These are phyloP conservation scores for Avena insularis DNA, from an alignment of 176 grass and related monocot genomes.

Conservation along the genomic window DNA sequence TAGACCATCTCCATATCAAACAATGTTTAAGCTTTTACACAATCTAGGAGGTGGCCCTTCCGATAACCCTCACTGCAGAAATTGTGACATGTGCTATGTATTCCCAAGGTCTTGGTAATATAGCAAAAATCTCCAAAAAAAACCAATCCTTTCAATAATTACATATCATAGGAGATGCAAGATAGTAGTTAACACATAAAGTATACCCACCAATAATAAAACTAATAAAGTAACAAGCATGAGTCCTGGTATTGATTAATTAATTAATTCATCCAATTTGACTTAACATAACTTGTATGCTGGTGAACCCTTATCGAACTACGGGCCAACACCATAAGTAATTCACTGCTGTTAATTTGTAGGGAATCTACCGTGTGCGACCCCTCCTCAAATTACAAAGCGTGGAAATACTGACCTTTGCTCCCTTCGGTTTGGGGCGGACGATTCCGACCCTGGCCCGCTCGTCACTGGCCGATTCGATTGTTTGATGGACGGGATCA, in stretches of 20 bases:
- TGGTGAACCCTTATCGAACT: background rate
- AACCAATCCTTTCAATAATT: background rate
- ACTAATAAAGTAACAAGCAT: background rate
- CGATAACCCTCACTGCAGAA: slow-evolving; percentile 4
- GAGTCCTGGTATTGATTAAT: background rate
- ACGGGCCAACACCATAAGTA: background rate
- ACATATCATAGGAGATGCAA: background rate
- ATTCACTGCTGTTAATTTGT: slow-evolving; percentile 1
- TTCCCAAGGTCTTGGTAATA: background rate
- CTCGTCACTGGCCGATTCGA: slow-evolving; percentile 47
- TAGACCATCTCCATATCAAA: slow-evolving; percentile 14
- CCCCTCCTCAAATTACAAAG: background rate
- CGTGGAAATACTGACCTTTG: slow-evolving; percentile 59
- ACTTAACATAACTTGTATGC: background rate
- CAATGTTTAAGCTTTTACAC: background rate
- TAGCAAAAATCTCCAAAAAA: background rate
- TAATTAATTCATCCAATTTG: background rate
- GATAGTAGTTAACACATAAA: background rate
- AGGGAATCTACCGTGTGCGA: background rate
- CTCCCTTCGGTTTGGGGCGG: slow-evolving; percentile 52
- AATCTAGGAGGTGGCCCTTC: background rate
- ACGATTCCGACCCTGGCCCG: slow-evolving; percentile 47
- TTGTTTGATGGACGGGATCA: slow-evolving; percentile 81
- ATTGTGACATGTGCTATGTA: background rate
- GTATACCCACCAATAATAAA: background rate